phyloP scores from a whole-genome alignment of 495 filamentous ascomycete species.

The Cercophora sp. region DNA sequence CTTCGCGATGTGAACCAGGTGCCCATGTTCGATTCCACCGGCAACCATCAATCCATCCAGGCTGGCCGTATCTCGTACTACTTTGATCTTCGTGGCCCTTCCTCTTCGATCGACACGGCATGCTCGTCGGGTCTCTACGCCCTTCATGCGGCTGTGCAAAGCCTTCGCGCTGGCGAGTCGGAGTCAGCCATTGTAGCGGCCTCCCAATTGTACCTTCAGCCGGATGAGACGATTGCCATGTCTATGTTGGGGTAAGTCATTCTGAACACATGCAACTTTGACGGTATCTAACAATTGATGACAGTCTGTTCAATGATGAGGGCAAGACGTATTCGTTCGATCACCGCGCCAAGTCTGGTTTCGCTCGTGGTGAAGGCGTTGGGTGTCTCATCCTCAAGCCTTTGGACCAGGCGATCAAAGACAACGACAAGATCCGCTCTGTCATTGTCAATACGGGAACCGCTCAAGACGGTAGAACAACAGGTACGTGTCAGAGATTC shows the following conservation, averaged over 20 bases:
- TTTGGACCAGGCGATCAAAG: slow-evolving; percentile 42
- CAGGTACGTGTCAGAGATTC: no score
- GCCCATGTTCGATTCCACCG: slow-evolving; percentile 45
- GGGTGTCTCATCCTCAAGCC: slow-evolving; percentile 51
- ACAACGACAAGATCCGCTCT: slow-evolving; percentile 51
- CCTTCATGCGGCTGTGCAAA: slow-evolving; percentile 48
- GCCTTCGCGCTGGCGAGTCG: slow-evolving; percentile 38
- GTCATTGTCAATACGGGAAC: slow-evolving; percentile 52
- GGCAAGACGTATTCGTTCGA: slow-evolving; percentile 55
- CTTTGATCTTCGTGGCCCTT: slow-evolving; percentile 42
- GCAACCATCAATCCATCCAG: slow-evolving; percentile 28
- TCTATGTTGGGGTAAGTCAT: slow-evolving; percentile 22
- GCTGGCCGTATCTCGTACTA: slow-evolving; percentile 51
- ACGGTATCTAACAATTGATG: no score
- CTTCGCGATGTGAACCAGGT: slow-evolving; percentile 3
- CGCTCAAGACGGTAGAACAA: slow-evolving; percentile 55
- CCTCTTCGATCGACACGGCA: slow-evolving; percentile 48
- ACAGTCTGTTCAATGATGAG: slow-evolving; percentile 33
- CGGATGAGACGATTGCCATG: slow-evolving; percentile 31
- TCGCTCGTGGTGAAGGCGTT: slow-evolving; percentile 57
- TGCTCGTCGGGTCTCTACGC: slow-evolving; percentile 53
- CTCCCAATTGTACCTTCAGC: slow-evolving; percentile 46
- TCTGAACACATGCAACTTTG: no score
- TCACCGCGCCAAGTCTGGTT: slow-evolving; percentile 55
- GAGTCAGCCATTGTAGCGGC: slow-evolving; percentile 45